Conservation (phyloP, 2,329 filamentous ascomycete species). For the Thielaviopsis euricoi region DNA sequence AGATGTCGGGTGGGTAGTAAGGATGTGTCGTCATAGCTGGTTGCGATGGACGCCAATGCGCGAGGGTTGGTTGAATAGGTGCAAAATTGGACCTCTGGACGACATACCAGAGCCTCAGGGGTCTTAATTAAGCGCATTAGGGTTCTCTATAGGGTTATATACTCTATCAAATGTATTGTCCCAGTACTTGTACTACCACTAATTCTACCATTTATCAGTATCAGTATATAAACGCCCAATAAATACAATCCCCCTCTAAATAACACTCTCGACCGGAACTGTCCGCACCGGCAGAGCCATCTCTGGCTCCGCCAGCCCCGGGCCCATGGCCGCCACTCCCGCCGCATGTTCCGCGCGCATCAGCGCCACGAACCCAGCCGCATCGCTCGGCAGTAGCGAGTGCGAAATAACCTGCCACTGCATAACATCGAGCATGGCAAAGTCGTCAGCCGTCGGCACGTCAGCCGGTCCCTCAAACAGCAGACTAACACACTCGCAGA, state of each 20-base stretch:
- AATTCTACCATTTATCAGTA: too few species aligned
- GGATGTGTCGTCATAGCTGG: conserved; percentile 31
- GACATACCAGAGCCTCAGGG: too few species aligned
- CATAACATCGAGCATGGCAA: conserved; percentile 6
- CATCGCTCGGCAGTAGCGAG: conserved; percentile 3
- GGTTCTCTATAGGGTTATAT: not conserved
- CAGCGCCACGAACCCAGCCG: conserved; percentile 5
- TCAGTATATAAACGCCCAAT: not conserved
- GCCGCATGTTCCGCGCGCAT: conserved; percentile 8
- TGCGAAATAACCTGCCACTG: conserved; percentile 10
- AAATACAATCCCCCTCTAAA: not conserved
- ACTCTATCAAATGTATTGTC: not conserved
- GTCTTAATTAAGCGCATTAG: too few species aligned
- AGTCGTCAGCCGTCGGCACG: not conserved
- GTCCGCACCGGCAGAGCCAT: not conserved
- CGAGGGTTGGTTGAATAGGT: too few species aligned
- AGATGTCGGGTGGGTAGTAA: conserved; percentile 52
- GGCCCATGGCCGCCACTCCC: not conserved
- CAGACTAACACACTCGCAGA: conserved; percentile 10
- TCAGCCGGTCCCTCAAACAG: conserved; percentile 3
- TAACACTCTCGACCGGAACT: not conserved
- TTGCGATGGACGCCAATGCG: too few species aligned
- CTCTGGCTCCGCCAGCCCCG: too few species aligned
- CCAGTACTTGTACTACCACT: too few species aligned
- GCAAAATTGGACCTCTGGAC: too few species aligned